Base-by-base conservation (phyloP, 106 monocot genomes). In the Platanthera guangdongensis region DNA sequence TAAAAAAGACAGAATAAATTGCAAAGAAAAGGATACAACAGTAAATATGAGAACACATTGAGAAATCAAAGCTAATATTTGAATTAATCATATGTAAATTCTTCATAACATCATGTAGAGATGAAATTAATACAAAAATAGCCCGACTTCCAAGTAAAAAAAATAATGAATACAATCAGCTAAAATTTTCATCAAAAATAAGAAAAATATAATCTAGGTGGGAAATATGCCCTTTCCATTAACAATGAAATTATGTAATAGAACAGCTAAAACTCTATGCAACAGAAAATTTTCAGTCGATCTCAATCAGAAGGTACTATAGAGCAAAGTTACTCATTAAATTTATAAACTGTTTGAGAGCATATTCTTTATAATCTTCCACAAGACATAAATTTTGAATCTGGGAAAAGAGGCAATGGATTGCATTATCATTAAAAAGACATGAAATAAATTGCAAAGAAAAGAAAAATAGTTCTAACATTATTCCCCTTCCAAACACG, bases 401-500 rank as follows among this genome's bases (percentile, higher is more conserved):
- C 32, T 8, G 4, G 9, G 10, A 67, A 25, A 67, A 67, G 2
- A 67, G 4, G 16, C 8, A 67, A 13, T 67, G 10, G 25, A 7
- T 25, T 25, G 25, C 25, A 25, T 25, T 0, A 25, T 25, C 25
- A 25, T 25, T 25, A 25, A 25, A 25, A 25, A 25, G 5, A 55
- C 13, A 45, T 19, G 12, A 21, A 62, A 11, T 47, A 75, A 65
- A 80, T 39, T 21, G 21, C 28, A 72, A 9, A 78, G 10, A 54
- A 9, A 0, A n/a, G 5, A 18, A 25, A 63, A 77, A 47, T 14
- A 47, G 47, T 3, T 25, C 83, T 79, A 83, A 93, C 92, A 79
- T 93, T 93, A 84, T 84, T 88, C 77, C 92, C 87, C 52, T 84
- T 84, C 92, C 92, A 93, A 30, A 81, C 85, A 83, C 86, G 83